Evolutionary conservation across 306 rosid genomes (phyloP).

Genomic region (Cicer cuneatum): DNA sequence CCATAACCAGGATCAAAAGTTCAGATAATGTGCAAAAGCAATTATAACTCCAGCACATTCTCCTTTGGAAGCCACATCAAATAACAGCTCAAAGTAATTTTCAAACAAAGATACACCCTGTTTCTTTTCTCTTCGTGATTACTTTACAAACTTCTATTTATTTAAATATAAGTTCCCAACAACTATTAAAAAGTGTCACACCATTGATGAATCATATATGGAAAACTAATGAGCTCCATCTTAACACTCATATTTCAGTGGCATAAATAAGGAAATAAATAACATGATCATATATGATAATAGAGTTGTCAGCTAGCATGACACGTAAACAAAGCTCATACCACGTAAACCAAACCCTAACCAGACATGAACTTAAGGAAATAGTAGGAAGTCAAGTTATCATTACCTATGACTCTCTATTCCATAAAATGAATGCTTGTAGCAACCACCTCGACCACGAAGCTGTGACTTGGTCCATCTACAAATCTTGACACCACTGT

Average conservation of each 20-base stretch:
- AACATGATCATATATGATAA: neutral
- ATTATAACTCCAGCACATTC: slow-evolving; percentile 19
- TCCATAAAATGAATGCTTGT: slow-evolving; percentile 99
- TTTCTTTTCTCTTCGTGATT: slow-evolving; percentile 12
- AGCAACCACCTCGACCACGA: slow-evolving; percentile 98
- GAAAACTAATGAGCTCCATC: slow-evolving; percentile 24
- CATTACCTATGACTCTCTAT: slow-evolving; percentile 95
- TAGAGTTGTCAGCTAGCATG: slow-evolving; percentile 25
- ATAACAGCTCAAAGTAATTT: slow-evolving; percentile 25
- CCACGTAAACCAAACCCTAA: neutral
- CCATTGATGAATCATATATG: neutral
- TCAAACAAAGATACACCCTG: slow-evolving; percentile 17
- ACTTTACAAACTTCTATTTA: neutral
- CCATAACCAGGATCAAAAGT: slow-evolving; percentile 29
- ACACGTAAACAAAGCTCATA: neutral
- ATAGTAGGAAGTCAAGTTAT: neutral
- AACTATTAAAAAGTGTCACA: neutral
- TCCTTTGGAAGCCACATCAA: slow-evolving; percentile 8
- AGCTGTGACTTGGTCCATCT: slow-evolving; percentile 99
- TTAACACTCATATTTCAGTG: slow-evolving; percentile 1
- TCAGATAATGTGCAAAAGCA: slow-evolving; percentile 7
- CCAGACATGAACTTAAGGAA: neutral
- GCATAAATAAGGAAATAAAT: slow-evolving; percentile 10
- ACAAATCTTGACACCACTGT: slow-evolving; percentile 97
- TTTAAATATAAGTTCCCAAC: slow-evolving; percentile 26